Evolutionary conservation across 2,329 filamentous ascomycete genomes (phyloP), one percentile per base, ranked within the genome.

Genomic region (Hymenoscyphus occultus): DNA sequence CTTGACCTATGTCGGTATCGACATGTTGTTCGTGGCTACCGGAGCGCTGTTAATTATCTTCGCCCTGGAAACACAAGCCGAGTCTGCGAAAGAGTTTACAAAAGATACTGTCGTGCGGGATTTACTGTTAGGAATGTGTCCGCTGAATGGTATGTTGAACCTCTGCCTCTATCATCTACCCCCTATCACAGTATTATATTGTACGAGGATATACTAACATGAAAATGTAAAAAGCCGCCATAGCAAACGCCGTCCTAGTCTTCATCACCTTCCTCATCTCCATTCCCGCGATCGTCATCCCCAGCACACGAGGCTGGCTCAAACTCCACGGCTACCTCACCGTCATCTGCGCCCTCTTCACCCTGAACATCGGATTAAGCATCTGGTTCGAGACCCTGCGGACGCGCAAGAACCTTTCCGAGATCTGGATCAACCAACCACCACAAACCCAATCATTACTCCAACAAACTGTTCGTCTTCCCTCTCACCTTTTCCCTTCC

Each of bases 381-480:
- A 80, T 92, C 68, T 92, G 90, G 91, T 84, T 92, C 73, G 80
- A 88, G 72, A 94, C 91, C 1, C 79, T 95, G 70, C 83, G 82
- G 71, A 88, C 88, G 57, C 85, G 89, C 73, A 81, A 82, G 45
- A 84, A 85, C 67, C 85, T 35, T 10, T 35, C 35, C 35, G 35
- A 22, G 22, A 80, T 90, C 61, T 95, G 90, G 84, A 78, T 80
- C 31, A 74, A 78, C 5, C 86, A 91, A 76, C 74, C 83, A 2
- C 72, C 82, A 0, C 70, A 77, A 1, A 80, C 87, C 3, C 90
- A 93, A 76, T 85, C 84, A 69, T 78, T 93, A 62, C 81, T 95
- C 75, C 90, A 95, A 77, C 83, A 85, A 71, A 81, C 84, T 74
- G 90, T 92, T 79, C 62, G 84, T 39, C n/a, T 3, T 39, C 60